Percentiles rank a stretch among this genome's conserved stretches.
Evolutionary conservation across 2,329 filamentous ascomycete species (phyloP).

Genomic region (Cordyceps fumosorosea): DNA sequence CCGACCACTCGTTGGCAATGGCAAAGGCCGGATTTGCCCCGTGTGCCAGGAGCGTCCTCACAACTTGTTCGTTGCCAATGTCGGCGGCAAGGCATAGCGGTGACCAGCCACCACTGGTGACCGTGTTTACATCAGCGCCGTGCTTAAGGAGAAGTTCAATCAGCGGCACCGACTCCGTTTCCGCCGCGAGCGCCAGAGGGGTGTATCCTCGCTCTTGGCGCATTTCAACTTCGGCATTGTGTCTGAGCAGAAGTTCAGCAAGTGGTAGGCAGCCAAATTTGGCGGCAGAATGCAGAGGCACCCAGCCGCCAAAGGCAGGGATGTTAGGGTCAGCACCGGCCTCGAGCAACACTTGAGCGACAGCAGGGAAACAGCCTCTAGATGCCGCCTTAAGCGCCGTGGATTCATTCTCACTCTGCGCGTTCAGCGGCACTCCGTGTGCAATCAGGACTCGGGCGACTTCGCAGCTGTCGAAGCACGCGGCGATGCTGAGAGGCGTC

Average conservation of each 20-base stretch:
- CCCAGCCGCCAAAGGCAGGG: constrained; percentile 11
- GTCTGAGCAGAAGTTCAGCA: constrained; percentile 8
- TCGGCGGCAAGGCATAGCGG: constrained; percentile 24
- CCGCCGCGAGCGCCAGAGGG: constrained; percentile 11
- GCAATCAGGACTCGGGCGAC: constrained; percentile 11
- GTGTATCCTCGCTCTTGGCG: constrained; percentile 15
- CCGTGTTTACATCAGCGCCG: constrained; percentile 24
- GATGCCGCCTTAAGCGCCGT: constrained; percentile 15
- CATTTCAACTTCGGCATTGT: constrained; percentile 5
- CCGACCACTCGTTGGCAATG: constrained; percentile 16
- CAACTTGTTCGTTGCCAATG: constrained; percentile 9
- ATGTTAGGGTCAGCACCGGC: constrained; percentile 13
- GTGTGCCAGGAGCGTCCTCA: constrained; percentile 12
- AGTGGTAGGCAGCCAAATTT: constrained; percentile 12
- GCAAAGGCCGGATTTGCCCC: constrained; percentile 24
- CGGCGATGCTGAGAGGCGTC: constrained; percentile 14
- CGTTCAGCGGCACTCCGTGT: constrained; percentile 7
- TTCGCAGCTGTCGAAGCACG: constrained; percentile 13
- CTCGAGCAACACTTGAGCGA: constrained; percentile 12
- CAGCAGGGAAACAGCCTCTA: constrained; percentile 7
- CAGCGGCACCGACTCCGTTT: background rate
- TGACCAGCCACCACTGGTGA: constrained; percentile 16
- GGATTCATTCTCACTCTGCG: constrained; percentile 11
- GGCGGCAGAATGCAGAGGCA: constrained; percentile 15
- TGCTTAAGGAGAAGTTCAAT: constrained; percentile 12